Conservation (phyloP, 1,139 yeast species). For the Candida gigantensis region DNA sequence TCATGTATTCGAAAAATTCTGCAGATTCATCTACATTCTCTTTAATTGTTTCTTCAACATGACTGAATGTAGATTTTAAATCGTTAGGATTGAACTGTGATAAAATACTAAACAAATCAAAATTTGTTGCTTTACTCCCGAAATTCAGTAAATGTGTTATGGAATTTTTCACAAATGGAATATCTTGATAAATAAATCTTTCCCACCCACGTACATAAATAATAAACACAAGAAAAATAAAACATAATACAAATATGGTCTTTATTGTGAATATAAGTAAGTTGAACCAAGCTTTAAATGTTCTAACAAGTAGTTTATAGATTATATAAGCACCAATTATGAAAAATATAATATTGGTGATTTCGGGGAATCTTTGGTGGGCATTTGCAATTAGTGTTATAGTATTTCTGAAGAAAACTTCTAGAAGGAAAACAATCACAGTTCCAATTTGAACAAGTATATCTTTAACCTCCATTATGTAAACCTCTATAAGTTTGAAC, state of each 20-base stretch:
- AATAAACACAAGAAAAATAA: conserved; percentile 15
- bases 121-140: conserved; percentile 1
- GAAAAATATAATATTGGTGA: conserved; percentile 21
- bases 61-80: conserved; percentile 5
- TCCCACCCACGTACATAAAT: conserved; percentile 23
- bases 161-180: conserved; percentile 17
- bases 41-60: conserved; percentile 7
- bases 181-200: conserved; percentile 20
- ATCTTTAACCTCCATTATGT: conserved; percentile 15
- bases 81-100: conserved; percentile 5
- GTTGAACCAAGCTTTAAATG: conserved; percentile 29
- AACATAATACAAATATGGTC: conserved; percentile 13
- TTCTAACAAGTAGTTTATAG: conserved; percentile 22
- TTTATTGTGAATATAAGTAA: conserved; percentile 26
- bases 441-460: conserved; percentile 17
- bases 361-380: conserved; percentile 27
- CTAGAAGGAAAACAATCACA: conserved; percentile 15
- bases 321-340: conserved; percentile 23
- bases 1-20: conserved; percentile 22
- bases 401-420: conserved; percentile 17
- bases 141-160: conserved; percentile 2
- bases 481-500: no score
- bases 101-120: conserved; percentile 2
- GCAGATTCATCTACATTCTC: conserved; percentile 11
- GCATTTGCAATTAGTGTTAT: conserved; percentile 18